phyloP scores from a whole-genome alignment of 192 early-diverging fungal genomes.

The Geranomyces variabilis region DNA sequence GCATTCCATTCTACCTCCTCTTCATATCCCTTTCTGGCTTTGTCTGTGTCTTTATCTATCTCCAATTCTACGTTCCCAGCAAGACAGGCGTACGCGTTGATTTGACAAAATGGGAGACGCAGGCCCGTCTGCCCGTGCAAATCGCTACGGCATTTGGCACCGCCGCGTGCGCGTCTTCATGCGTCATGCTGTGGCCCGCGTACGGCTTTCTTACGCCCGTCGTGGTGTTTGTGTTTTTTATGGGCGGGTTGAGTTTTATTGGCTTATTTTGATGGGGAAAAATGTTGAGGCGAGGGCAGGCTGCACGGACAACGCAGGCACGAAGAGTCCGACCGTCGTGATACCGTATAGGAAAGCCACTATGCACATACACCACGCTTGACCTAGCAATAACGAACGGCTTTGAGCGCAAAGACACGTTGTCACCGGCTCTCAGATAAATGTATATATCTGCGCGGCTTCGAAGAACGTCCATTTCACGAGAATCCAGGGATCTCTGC shows the following conservation, averaged over 20 bases:
- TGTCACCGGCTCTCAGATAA: too few relatives aligned
- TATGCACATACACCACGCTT: too few relatives aligned
- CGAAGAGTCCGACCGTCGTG: too few relatives aligned
- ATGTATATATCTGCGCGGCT: neutral
- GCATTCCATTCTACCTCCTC: slow-evolving; percentile 32
- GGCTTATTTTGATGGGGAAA: slow-evolving; percentile 26
- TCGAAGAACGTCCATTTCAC: neutral
- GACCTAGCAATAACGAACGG: too few relatives aligned
- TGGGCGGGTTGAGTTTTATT: slow-evolving; percentile 33
- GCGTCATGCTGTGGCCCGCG: slow-evolving; percentile 37
- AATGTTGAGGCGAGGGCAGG: too few relatives aligned
- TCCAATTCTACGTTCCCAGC: slow-evolving; percentile 33
- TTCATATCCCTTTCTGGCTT: slow-evolving; percentile 32
- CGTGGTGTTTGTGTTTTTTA: slow-evolving; percentile 29
- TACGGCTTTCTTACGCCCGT: slow-evolving; percentile 32
- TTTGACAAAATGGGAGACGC: slow-evolving; percentile 36
- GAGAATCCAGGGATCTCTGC: slow-evolving; percentile 32
- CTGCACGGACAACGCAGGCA: too few relatives aligned
- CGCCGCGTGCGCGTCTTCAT: slow-evolving; percentile 11
- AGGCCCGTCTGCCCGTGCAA: slow-evolving; percentile 32
- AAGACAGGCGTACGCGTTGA: slow-evolving; percentile 26
- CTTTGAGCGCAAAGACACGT: too few relatives aligned
- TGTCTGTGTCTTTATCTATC: slow-evolving; percentile 31
- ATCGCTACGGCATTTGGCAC: slow-evolving; percentile 32
- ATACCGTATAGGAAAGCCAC: too few relatives aligned